phyloP scores from a whole-genome alignment of 2,329 filamentous ascomycete species.

The Cytospora chrysosperma region DNA sequence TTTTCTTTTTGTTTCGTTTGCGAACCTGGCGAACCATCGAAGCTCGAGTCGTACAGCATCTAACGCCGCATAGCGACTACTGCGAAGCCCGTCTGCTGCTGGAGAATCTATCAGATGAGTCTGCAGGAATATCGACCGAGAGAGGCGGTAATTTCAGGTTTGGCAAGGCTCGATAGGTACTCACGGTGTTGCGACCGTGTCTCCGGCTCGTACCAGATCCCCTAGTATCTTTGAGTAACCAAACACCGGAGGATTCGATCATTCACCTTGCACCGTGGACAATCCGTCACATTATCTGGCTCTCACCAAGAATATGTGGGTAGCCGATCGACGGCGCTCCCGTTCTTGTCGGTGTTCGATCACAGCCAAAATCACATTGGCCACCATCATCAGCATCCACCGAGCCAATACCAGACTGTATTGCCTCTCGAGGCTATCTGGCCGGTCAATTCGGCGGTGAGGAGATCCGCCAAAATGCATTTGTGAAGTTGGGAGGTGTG shows the following conservation, averaged over 20 bases:
- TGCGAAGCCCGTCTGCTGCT: not conserved
- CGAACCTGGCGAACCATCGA: slow-evolving; percentile 6
- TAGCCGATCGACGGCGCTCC: not conserved
- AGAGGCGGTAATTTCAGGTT: not conserved
- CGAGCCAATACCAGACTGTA: not conserved
- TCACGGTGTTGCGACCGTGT: slow-evolving; percentile 1
- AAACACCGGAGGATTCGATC: slow-evolving; percentile 1
- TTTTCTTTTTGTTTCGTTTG: not conserved
- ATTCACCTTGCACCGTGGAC: not conserved
- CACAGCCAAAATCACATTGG: slow-evolving; percentile 1
- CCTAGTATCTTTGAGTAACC: slow-evolving; percentile 18
- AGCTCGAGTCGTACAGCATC: slow-evolving; percentile 10
- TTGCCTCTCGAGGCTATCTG: not conserved
- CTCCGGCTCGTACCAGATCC: slow-evolving; percentile 12
- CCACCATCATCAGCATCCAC: not conserved
- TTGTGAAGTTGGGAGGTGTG: not conserved
- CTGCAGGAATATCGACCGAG: not conserved
- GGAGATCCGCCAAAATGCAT: not conserved
- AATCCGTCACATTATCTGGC: not conserved
- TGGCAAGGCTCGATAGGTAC: not conserved
- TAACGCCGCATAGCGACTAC: not conserved
- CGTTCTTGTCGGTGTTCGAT: not conserved
- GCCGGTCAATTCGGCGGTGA: not conserved
- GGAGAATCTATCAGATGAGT: not conserved
- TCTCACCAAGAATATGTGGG: not conserved